These are phyloP conservation scores for Ophiostoma piceae DNA, from an alignment of 2,329 filamentous ascomycete genomes.

Conservation along the genomic window DNA sequence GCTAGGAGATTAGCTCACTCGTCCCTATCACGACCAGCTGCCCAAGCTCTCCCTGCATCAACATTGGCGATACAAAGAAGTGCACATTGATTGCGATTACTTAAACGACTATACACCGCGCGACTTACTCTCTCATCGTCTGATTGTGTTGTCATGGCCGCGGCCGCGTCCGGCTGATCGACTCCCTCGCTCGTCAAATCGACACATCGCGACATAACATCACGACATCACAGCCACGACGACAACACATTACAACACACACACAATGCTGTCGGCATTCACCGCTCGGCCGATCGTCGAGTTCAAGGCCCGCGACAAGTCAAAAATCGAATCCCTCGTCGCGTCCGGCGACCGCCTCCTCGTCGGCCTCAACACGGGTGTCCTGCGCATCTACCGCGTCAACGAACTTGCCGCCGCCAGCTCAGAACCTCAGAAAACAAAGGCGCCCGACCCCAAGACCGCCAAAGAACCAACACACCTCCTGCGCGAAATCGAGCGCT, in stretches of 20 bases:
- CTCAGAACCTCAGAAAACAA: conserved; percentile 22
- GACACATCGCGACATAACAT: conserved; percentile 7
- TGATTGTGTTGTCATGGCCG: conserved; percentile 18
- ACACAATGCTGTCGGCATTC: conserved; percentile 91
- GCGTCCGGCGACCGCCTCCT: conserved; percentile 89
- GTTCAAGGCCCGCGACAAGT: conserved; percentile 92
- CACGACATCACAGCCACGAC: not conserved
- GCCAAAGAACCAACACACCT: conserved; percentile 61
- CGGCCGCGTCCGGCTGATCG: conserved; percentile 22
- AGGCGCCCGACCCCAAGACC: conserved; percentile 33
- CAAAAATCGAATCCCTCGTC: conserved; percentile 91
- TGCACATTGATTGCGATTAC: not conserved
- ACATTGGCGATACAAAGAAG: not conserved
- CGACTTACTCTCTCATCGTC: not conserved
- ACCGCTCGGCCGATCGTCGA: conserved; percentile 94
- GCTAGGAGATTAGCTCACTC: not conserved
- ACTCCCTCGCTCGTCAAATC: not conserved
- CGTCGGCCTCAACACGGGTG: conserved; percentile 85
- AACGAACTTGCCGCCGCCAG: conserved; percentile 55
- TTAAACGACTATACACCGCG: no score
- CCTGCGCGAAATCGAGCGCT: conserved; percentile 87
- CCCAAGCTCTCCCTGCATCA: conserved; percentile 5
- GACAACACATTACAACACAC: conserved; percentile 27
- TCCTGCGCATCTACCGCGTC: conserved; percentile 82
- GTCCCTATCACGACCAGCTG: not conserved